Evolutionary conservation across 371 early-diverging fungal genomes (phyloP), one percentile per base, ranked within the genome.

Genomic region (Neoconidiobolus thromboides): DNA sequence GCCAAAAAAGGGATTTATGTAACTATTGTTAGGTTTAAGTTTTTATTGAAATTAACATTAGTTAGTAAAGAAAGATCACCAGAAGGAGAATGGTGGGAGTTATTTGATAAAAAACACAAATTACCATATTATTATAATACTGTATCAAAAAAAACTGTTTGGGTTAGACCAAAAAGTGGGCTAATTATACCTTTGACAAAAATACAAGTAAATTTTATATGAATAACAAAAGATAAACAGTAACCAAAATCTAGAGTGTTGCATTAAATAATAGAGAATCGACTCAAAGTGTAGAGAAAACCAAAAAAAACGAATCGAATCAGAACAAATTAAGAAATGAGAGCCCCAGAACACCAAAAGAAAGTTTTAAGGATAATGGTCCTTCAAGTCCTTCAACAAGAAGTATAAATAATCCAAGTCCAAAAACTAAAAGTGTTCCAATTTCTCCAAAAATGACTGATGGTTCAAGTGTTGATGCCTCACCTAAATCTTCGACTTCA

Each of bases 1-100:
- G 36, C 81, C 82, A 1, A 46, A 61, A 4, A 66, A 67, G 36
- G 76, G 68, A 9, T 61, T 60, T 12, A 67, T 81, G 82, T 81
- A 67, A 67, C 72, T 62, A 43, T 43, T 55, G 2, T 26, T 58
- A 26, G 26, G 26, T 26, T 58, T 40, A 40, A 36, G 41, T 10
- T 26, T 26, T 39, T 41, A 1, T 47, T n/a, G 40, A 39, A 48
- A 57, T 43, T 41, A 38, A 37, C 15, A 10, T 15, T 49, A 9
- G 12, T 3, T 64, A 81, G 83, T 39, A 68, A 72, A n/a, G 76
- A 73, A 40, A 76, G 68, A 55, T 67, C 72, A 60, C 85, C 84
- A 14, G 76, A 76, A 42, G 83, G 82, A 61, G 93, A 93, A 64
- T 96, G 93, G 91, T 93, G 93, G 93, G 91, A 93, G 71, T 76